A percentile compares a stretch with the other conserved stretches of the same genome.
Evolutionary conservation across 352 stramenopile species (phyloP).

Genomic region (Elongisporangium anandrum): DNA sequence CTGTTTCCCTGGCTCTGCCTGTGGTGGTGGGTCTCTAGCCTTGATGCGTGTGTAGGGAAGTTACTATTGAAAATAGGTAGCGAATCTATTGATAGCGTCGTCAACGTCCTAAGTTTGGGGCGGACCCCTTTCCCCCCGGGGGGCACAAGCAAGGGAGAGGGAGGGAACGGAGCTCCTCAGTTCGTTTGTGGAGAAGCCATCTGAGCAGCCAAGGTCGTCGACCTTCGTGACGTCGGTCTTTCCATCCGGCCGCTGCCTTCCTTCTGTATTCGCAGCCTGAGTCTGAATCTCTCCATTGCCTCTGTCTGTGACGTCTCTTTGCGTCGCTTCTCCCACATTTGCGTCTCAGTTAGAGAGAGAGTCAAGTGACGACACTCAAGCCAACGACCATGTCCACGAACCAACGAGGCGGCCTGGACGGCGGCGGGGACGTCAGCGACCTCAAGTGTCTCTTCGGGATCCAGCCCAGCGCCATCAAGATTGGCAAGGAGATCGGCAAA

Average conservation of each 20-base stretch:
- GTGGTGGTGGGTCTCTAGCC: not conserved
- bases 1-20: not conserved
- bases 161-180: not conserved
- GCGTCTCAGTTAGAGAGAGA: not conserved
- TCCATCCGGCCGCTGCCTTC: not conserved
- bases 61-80: not conserved
- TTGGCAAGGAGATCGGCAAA: constrained; percentile 80
- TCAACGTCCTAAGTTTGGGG: not conserved
- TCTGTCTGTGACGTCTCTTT: not conserved
- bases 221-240: not conserved
- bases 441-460: constrained; percentile 44
- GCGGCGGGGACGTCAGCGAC: constrained; percentile 15
- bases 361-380: constrained; percentile 1
- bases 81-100: not conserved
- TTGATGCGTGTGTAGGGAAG: not conserved
- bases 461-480: constrained; percentile 55
- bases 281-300: not conserved
- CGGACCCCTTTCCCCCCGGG: not conserved
- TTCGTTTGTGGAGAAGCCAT: not conserved
- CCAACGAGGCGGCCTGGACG: constrained; percentile 25
- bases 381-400: constrained; percentile 16
- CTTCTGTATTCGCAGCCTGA: not conserved
- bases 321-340: not conserved
- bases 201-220: not conserved
- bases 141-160: not conserved